Evolutionary conservation across 2,329 filamentous ascomycete species (phyloP).

Genomic region (Hymenoscyphus fraxineus): DNA sequence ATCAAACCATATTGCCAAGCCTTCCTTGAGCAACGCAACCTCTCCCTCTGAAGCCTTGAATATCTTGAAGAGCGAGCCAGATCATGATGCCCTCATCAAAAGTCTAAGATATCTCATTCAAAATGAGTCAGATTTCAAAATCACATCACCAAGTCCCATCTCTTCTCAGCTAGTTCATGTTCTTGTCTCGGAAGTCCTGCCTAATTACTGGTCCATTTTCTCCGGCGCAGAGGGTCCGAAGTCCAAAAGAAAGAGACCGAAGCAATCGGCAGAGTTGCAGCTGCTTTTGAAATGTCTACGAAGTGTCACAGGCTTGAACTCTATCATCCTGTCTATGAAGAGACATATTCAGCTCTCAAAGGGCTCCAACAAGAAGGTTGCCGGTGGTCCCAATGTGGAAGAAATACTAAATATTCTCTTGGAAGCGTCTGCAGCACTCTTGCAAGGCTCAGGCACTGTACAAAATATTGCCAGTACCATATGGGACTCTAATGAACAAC

Average conservation of each 20-base stretch:
- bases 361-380: conserved; percentile 24
- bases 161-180: conserved; percentile 72
- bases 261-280: conserved; percentile 37
- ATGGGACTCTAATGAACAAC: conserved; percentile 33
- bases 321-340: conserved; percentile 67
- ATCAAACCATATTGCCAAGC: conserved; percentile 10
- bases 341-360: conserved; percentile 53
- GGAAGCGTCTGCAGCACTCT: conserved; percentile 39
- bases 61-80: conserved; percentile 58
- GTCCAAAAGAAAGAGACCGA: conserved; percentile 22
- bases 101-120: conserved; percentile 50
- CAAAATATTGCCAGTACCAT: conserved; percentile 44
- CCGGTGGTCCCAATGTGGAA: conserved; percentile 31
- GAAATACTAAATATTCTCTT: conserved; percentile 40
- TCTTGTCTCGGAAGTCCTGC: conserved; percentile 69
- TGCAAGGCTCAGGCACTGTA: conserved; percentile 44
- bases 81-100: conserved; percentile 51
- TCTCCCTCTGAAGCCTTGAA: conserved; percentile 51
- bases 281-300: conserved; percentile 62
- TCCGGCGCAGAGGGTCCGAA: conserved; percentile 40
- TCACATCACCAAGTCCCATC: conserved; percentile 60
- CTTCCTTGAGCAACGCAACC: conserved; percentile 16
- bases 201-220: conserved; percentile 75
- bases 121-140: conserved; percentile 44
- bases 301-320: conserved; percentile 74